Evolutionary conservation across 345 rosid genomes (phyloP), one percentile per base, ranked within the genome.

Genomic region (Erodium maritimum): DNA sequence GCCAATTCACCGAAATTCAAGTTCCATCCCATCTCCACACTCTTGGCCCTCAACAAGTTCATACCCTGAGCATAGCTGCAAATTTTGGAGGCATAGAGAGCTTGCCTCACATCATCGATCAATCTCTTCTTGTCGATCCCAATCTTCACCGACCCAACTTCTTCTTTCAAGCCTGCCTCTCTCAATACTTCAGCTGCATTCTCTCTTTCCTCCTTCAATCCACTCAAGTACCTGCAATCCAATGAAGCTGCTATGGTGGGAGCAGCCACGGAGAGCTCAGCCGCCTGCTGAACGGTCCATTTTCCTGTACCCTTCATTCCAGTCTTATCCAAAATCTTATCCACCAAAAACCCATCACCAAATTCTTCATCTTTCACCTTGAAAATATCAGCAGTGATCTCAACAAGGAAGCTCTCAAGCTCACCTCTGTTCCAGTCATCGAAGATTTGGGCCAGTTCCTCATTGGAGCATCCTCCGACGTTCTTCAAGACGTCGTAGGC

Each of bases 261-360:
- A 0, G 81, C 78, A 3, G 79, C 81, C 37, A 77, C 71, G 7
- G 81, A 77, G 21, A 77, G 67, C 29, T 67, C 78, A 14, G 81
- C 81, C 16, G 81, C 81, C 64, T 77, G 76, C 64, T 77, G 76
- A 1, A 73, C 76, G 0, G 78, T 73, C 78, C 78, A 70, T 58
- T 73, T 73, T 17, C 81, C 78, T 5, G 81, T 77, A 42, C 78
- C 81, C 59, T 77, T 73, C 77, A 77, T 77, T 17, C 78, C 81
- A 0, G 81, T 77, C 69, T 77, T 73, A 55, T 77, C 81, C 58
- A 77, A 61, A 50, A 70, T 70, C 74, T 73, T 77, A 55, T 77
- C 80, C 11, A 76, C 77, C 70, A 76, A 67, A 20, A 66, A 65
- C 22, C 77, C 80, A 20, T 69, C 77, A 8, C 63, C 80, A 37